Conservation (phyloP, 2,329 filamentous ascomycete genomes). For the Trichoderma afroharzianum region DNA sequence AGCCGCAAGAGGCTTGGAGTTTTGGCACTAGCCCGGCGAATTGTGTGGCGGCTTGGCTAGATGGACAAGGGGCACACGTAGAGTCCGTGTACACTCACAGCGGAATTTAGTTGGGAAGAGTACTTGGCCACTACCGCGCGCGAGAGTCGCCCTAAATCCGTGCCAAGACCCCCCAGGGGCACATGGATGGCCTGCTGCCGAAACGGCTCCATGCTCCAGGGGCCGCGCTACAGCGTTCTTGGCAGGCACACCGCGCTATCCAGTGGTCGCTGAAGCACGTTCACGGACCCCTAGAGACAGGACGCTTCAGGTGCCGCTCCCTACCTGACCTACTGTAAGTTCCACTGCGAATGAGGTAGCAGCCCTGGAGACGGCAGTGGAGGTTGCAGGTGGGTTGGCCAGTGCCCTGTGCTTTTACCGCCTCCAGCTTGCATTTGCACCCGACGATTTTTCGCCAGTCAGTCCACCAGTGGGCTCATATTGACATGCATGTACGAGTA, state of each 20-base stretch:
- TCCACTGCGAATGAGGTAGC: neutral
- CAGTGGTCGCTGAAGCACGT: slow-evolving; percentile 4
- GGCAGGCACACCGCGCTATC: slow-evolving; percentile 13
- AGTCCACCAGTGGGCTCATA: neutral
- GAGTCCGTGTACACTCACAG: neutral
- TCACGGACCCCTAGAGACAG: neutral
- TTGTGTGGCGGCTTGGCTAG: neutral
- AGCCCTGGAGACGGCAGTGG: neutral
- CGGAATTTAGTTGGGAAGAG: too few species aligned
- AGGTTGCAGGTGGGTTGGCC: neutral
- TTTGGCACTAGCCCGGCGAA: neutral
- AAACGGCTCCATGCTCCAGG: slow-evolving; percentile 10
- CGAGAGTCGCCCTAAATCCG: neutral
- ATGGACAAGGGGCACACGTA: neutral
- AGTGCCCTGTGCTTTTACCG: neutral
- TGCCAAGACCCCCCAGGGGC: slow-evolving; percentile 13
- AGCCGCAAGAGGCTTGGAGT: neutral
- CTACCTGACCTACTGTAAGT: neutral
- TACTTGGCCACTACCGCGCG: neutral
- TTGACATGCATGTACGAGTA: neutral
- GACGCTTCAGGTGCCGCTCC: neutral
- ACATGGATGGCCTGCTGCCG: slow-evolving; percentile 12
- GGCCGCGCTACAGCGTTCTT: slow-evolving; percentile 15
- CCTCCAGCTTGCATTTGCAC: neutral
- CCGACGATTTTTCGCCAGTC: neutral